Evolutionary conservation across 192 early-diverging fungal genomes (phyloP).

Genomic region (Linnemannia exigua): DNA sequence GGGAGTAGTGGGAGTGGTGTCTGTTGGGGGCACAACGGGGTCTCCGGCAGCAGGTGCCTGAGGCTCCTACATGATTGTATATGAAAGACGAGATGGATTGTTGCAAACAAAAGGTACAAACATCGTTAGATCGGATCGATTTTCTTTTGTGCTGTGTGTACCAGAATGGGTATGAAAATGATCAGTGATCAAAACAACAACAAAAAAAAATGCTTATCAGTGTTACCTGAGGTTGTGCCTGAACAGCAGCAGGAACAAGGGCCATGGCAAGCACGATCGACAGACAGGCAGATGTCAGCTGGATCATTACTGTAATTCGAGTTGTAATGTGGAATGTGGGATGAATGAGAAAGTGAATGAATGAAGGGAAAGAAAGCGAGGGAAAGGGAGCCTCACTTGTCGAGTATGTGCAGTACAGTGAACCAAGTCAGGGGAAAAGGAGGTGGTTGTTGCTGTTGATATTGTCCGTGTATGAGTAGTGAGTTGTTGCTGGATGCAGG

Average conservation of each 20-base stretch:
- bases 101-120: no score
- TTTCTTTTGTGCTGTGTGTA: neutral
- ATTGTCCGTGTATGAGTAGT: neutral
- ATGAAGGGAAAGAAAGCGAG: neutral
- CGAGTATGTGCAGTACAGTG: neutral
- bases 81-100: neutral
- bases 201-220: neutral
- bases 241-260: neutral
- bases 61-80: neutral
- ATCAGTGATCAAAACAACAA: conserved; percentile 5
- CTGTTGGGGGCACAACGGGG: neutral
- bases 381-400: neutral
- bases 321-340: no score
- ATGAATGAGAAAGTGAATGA: neutral
- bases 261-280: conserved; percentile 10
- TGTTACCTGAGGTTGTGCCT: conserved; percentile 13
- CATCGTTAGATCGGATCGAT: neutral
- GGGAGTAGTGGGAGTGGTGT: neutral
- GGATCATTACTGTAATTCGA: neutral
- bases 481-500: neutral
- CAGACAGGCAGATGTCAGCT: conserved; percentile 2
- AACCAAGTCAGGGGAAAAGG: neutral
- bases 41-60: no score
- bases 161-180: neutral
- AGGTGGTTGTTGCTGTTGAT: neutral